Conservation (phyloP, 2,329 filamentous ascomycete genomes). For the Colletotrichum trifolii region DNA sequence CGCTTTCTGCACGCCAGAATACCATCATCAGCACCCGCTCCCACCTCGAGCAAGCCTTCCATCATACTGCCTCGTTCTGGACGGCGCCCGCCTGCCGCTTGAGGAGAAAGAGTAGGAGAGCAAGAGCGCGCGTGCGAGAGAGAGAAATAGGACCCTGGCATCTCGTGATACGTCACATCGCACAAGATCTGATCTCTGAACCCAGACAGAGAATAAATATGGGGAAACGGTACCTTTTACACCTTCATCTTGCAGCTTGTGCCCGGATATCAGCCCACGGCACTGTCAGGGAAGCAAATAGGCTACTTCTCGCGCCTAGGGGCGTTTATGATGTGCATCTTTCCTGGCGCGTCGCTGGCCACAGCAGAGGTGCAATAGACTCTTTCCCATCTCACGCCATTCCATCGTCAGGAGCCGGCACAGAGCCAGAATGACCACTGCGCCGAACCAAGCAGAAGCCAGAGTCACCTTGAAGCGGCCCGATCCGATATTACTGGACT, state of each 20-base stretch:
- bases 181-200: constrained; percentile 60
- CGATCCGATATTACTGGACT: constrained; percentile 42
- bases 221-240: constrained; percentile 42
- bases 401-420: background rate
- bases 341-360: constrained; percentile 14
- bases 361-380: constrained; percentile 11
- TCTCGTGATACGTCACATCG: constrained; percentile 58
- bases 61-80: constrained; percentile 1
- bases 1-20: constrained; percentile 31
- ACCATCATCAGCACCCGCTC: constrained; percentile 24
- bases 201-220: constrained; percentile 40
- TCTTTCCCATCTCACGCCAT: constrained; percentile 11
- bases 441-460: background rate
- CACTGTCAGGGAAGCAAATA: background rate
- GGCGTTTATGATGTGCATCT: constrained; percentile 19
- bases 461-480: constrained; percentile 39
- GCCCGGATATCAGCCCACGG: too few relatives aligned
- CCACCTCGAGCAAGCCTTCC: constrained; percentile 7
- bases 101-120: too few relatives aligned
- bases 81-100: constrained; percentile 7
- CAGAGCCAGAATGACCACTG: background rate
- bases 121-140: too few relatives aligned
- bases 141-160: constrained; percentile 37
- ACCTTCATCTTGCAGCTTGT: constrained; percentile 40
- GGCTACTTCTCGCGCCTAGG: constrained; percentile 7